A percentile compares a stretch with the other conserved stretches of the same genome.
Conservation (phyloP, 1,284 basidiomycete species). For the Pseudomicrostroma phylloplanum region DNA sequence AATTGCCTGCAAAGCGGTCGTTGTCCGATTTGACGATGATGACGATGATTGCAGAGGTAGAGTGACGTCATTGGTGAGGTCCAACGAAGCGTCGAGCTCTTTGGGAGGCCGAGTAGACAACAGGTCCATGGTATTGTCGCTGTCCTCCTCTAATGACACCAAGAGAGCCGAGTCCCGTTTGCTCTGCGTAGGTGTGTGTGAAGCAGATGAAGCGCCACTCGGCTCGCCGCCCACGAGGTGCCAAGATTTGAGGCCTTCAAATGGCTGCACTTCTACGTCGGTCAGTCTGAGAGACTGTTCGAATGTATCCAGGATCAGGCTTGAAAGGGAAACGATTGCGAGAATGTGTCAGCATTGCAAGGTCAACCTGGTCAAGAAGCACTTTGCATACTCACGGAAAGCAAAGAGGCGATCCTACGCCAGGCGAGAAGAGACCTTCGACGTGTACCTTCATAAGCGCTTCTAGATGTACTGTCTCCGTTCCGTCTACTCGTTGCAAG, state of each 20-base stretch:
- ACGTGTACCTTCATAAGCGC: background rate
- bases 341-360: background rate
- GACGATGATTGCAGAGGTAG: background rate
- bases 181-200: no score
- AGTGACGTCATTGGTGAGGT: background rate
- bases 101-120: constrained; percentile 1
- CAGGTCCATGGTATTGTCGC: background rate
- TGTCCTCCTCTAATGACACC: background rate
- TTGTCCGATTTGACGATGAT: no score
- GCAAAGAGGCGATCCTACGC: background rate
- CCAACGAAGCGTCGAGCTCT: background rate
- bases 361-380: background rate
- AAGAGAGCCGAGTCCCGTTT: no score
- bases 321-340: background rate
- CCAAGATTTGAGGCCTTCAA: background rate
- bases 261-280: background rate
- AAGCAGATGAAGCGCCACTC: background rate
- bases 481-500: background rate
- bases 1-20: no score
- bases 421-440: background rate
- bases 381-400: background rate
- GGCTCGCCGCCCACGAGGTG: background rate
- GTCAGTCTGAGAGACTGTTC: background rate
- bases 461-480: background rate
- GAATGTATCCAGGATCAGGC: background rate